These are phyloP conservation scores for Hericium erinaceus DNA, from an alignment of 768 basidiomycete species.

Conservation along the genomic window DNA sequence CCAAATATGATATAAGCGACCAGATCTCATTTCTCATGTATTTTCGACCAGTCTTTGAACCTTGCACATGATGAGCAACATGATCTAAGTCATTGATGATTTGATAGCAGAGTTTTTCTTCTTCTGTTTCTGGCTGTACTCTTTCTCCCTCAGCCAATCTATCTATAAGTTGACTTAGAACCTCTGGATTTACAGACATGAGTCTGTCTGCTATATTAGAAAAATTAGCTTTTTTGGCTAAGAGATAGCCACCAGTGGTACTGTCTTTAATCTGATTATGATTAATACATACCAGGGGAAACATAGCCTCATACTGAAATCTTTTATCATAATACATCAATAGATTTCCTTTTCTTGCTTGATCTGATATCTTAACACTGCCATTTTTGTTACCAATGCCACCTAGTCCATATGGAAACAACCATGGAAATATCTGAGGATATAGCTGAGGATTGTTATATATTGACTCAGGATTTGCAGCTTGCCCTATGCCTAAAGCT, in stretches of 20 bases:
- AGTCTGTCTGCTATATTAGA: slow-evolving; percentile 4
- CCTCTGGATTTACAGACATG: background rate
- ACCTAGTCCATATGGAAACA: slow-evolving; percentile 13
- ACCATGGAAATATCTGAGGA: slow-evolving; percentile 13
- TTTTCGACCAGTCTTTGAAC: slow-evolving; percentile 8
- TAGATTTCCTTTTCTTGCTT: slow-evolving; percentile 1
- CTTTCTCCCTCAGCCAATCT: background rate
- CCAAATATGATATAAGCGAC: slow-evolving; percentile 7
- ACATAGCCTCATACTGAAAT: slow-evolving; percentile 13
- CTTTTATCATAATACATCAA: slow-evolving; percentile 15
- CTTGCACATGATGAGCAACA: slow-evolving; percentile 8
- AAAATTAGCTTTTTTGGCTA: slow-evolving; percentile 4
- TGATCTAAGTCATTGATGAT: slow-evolving; percentile 10
- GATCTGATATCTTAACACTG: background rate
- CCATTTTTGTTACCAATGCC: slow-evolving; percentile 3
- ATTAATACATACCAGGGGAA: slow-evolving; percentile 14
- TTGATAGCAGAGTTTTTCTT: slow-evolving; percentile 7
- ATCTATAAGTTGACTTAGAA: background rate
- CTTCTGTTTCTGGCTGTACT: slow-evolving; percentile 1
- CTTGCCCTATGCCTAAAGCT: slow-evolving; percentile 1
- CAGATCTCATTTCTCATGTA: slow-evolving; percentile 13
- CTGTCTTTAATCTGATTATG: slow-evolving; percentile 14
- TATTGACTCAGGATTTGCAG: slow-evolving; percentile 1
- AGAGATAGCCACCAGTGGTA: slow-evolving; percentile 8
- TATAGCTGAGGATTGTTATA: slow-evolving; percentile 11